Evolutionary conservation across 2,329 filamentous ascomycete species (phyloP).

Genomic region (Diaporthe nobilis): DNA sequence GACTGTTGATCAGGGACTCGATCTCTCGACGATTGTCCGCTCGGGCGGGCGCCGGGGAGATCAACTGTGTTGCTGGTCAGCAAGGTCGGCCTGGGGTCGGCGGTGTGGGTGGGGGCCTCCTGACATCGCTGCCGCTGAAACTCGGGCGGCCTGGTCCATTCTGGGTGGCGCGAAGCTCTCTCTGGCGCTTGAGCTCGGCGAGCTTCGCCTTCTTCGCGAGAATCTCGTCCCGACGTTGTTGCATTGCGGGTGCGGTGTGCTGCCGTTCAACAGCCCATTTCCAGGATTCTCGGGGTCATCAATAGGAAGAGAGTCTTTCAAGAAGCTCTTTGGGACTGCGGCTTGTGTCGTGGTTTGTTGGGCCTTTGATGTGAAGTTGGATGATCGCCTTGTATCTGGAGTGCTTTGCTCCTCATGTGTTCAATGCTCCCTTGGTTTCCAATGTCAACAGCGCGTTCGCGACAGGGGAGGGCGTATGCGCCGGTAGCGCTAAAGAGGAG

Average conservation of each 20-base stretch:
- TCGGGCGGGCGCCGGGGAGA: constrained; percentile 79
- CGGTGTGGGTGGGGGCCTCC: constrained; percentile 46
- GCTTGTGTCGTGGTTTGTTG: neutral
- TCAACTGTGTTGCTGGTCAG: constrained; percentile 62
- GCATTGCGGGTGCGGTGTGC: constrained; percentile 63
- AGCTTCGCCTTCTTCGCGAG: constrained; percentile 97
- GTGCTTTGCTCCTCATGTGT: constrained; percentile 32
- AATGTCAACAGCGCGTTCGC: constrained; percentile 37
- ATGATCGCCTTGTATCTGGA: constrained; percentile 17
- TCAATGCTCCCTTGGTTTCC: constrained; percentile 23
- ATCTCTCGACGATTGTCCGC: constrained; percentile 81
- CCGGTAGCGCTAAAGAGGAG: constrained; percentile 26
- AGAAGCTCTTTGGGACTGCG: neutral
- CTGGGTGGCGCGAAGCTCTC: constrained; percentile 85
- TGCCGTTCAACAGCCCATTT: constrained; percentile 61
- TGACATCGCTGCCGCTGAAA: constrained; percentile 79
- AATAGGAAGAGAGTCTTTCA: neutral
- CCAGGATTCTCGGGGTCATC: constrained; percentile 49
- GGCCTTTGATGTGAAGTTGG: neutral
- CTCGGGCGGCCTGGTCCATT: constrained; percentile 78
- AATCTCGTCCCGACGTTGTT: constrained; percentile 95
- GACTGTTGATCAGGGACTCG: constrained; percentile 86
- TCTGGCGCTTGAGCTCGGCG: constrained; percentile 93
- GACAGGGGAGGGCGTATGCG: constrained; percentile 24
- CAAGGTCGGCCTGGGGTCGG: constrained; percentile 18